A percentile compares a stretch with the other conserved stretches of the same genome.
Conservation (phyloP, 1,284 basidiomycete genomes). For the Ganoderma sinense region DNA sequence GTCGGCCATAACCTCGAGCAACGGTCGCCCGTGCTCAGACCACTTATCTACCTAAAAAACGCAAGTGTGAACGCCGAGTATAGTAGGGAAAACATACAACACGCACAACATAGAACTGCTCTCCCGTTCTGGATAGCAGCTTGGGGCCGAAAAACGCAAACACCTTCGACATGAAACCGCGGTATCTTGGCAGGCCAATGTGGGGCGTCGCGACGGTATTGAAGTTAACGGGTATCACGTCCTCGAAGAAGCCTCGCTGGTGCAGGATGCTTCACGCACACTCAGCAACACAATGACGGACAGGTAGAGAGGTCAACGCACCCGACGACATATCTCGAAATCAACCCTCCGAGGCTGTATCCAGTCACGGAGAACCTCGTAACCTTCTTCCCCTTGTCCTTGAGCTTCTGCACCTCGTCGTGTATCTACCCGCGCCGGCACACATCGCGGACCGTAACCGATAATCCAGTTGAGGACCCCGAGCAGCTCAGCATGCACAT, state of each 20-base stretch:
- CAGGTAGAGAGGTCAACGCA: constrained; percentile 36
- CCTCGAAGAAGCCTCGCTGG: constrained; percentile 73
- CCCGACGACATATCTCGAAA: constrained; percentile 83
- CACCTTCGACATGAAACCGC: constrained; percentile 66
- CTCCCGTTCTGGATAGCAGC: constrained; percentile 85
- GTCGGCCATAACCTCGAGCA: constrained; percentile 89
- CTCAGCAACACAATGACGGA: neutral
- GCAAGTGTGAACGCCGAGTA: neutral
- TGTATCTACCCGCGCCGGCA: constrained; percentile 49
- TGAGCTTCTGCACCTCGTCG: constrained; percentile 59
- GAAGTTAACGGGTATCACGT: constrained; percentile 78
- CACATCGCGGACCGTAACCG: constrained; percentile 1
- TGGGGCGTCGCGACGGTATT: constrained; percentile 87
- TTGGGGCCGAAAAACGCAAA: constrained; percentile 72
- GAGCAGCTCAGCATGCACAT: neutral
- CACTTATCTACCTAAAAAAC: constrained; percentile 66
- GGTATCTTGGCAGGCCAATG: constrained; percentile 69
- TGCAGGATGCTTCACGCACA: constrained; percentile 59
- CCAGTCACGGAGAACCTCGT: constrained; percentile 77
- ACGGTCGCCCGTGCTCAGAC: constrained; percentile 69
- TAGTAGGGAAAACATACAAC: neutral
- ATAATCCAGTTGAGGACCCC: neutral
- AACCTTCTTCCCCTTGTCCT: constrained; percentile 61
- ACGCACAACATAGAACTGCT: constrained; percentile 47
- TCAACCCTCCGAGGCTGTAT: constrained; percentile 84